Conservation (phyloP, 2,329 filamentous ascomycete species). For the Fusarium verrucosum region DNA sequence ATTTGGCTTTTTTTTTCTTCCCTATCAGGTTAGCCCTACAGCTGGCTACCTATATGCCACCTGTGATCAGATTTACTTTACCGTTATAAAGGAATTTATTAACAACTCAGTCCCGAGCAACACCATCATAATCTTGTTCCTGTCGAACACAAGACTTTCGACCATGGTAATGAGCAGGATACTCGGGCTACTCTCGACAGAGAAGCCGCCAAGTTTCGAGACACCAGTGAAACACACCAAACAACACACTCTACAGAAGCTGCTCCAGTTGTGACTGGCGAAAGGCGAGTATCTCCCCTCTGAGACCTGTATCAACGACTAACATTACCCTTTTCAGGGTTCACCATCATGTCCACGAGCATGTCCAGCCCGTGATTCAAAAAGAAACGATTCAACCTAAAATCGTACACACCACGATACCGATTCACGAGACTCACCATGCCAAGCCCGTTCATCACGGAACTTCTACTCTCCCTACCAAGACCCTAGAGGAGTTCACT, state of each 20-base stretch:
- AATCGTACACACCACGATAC: conserved; percentile 76
- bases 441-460: conserved; percentile 72
- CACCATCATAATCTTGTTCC: conserved; percentile 67
- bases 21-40: too few species aligned
- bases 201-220: conserved; percentile 55
- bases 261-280: conserved; percentile 43
- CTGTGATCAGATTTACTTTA: too few species aligned
- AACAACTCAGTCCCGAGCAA: conserved; percentile 61
- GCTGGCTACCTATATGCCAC: too few species aligned
- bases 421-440: conserved; percentile 77
- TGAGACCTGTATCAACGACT: too few species aligned
- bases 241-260: conserved; percentile 43
- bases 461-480: conserved; percentile 69
- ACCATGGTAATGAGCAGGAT: conserved; percentile 65
- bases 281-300: conserved; percentile 34
- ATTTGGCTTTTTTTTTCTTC: too few species aligned
- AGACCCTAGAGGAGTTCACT: conserved; percentile 71
- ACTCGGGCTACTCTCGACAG: conserved; percentile 58
- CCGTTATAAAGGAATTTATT: background rate
- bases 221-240: conserved; percentile 43
- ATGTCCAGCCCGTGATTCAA: conserved; percentile 75
- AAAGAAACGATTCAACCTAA: conserved; percentile 74
- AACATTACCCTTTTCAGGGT: too few species aligned
- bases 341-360: conserved; percentile 67
- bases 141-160: conserved; percentile 68